phyloP scores from a whole-genome alignment of 208 protist species.

The Naegleria fowleri region DNA sequence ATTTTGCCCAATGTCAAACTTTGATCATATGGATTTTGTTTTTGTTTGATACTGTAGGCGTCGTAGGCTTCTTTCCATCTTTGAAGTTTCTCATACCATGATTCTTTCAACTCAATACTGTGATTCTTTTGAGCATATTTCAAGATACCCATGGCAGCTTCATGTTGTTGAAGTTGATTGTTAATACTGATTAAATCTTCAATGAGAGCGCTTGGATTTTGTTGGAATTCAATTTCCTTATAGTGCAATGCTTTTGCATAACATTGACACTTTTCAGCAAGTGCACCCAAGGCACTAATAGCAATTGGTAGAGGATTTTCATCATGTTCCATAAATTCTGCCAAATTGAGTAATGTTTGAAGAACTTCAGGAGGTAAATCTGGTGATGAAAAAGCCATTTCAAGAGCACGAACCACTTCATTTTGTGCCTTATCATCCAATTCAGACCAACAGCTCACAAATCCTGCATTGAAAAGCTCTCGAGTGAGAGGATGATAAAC shows the following conservation, averaged over 20 bases:
- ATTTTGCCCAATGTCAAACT: conserved; percentile 73
- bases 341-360: conserved; percentile 88
- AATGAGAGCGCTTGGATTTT: neutral
- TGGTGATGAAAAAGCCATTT: conserved; percentile 59
- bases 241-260: conserved; percentile 88
- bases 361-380: conserved; percentile 76
- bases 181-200: conserved; percentile 85
- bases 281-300: conserved; percentile 73
- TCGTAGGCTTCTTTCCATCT: conserved; percentile 93
- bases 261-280: conserved; percentile 84
- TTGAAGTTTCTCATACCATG: conserved; percentile 86
- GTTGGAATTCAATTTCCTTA: conserved; percentile 59
- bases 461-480: conserved; percentile 79
- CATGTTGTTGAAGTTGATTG: conserved; percentile 93
- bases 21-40: neutral
- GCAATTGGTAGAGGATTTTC: conserved; percentile 71
- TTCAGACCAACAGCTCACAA: conserved; percentile 80
- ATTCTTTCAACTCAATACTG: conserved; percentile 55
- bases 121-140: conserved; percentile 85
- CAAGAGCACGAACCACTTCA: conserved; percentile 43
- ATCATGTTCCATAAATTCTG: conserved; percentile 92
- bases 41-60: conserved; percentile 55
- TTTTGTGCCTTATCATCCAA: conserved; percentile 47
- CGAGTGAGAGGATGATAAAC: conserved; percentile 63
- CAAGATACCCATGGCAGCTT: conserved; percentile 93